Evolutionary conservation across 1,284 basidiomycete species (phyloP), one percentile per base, ranked within the genome.

Genomic region (Blastosporella zonata): DNA sequence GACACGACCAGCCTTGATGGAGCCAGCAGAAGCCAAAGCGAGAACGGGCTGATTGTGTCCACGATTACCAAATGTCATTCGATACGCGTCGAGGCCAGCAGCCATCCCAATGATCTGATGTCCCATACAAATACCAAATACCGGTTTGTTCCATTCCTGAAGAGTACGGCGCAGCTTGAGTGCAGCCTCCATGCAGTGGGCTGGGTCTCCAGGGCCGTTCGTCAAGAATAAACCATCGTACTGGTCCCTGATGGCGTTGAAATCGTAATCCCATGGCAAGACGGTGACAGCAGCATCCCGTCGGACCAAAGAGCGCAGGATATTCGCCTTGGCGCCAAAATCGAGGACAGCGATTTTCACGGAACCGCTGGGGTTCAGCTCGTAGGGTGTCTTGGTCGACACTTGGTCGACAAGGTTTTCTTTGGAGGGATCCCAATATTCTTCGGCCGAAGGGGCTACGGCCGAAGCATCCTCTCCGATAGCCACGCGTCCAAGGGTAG

Each of bases 11-110:
- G 95, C 92, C 65, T 85, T 90, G 73, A 98, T 94, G 23, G 89
- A 93, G 3, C 95, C 93, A 6, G 90, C 82, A 31, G 83, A 87
- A 28, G 93, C 91, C 46, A 98, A 78, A 20, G 96, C 96, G 28
- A 99, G 79, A 13, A 99, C 96, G 34, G 96, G 96, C 69, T 99
- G 96, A 67, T 99, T 99, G 71, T 99, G 97, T n/a, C 96, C 96
- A 61, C 96, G 89, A 69, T 99, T 98, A 22, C 96, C 95, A 63
- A 98, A 98, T 17, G 86, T 92, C 93, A 97, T 97, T 27, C 94
- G 81, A 69, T 98, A 98, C 6, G 95, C 93, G 62, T 97, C 93
- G 53, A 98, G 72, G 36, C 97, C 97, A 17, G 94, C 95, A 13
- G 96, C 96, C 74, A 99, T 89, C 42, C 97, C 96, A 59, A 99